Evolutionary conservation across 2,329 filamentous ascomycete species (phyloP).

Genomic region (Penicillium sp.): DNA sequence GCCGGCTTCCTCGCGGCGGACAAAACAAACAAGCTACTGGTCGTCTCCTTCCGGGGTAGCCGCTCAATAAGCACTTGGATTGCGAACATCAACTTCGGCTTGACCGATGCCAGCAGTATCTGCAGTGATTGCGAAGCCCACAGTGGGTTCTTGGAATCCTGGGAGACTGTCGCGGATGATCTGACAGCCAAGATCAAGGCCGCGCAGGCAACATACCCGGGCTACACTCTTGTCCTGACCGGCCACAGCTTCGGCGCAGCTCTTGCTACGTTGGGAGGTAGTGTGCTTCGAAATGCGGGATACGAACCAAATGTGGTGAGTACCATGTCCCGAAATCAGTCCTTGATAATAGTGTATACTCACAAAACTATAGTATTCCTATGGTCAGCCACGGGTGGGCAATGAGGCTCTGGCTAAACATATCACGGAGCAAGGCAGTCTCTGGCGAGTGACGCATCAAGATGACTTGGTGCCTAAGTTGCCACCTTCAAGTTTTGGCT

Average conservation of each 20-base stretch:
- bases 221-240: constrained; percentile 45
- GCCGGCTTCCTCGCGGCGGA: constrained; percentile 50
- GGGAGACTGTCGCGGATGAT: constrained; percentile 36
- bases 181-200: constrained; percentile 40
- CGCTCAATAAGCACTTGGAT: constrained; percentile 32
- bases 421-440: constrained; percentile 34
- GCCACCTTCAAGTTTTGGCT: constrained; percentile 31
- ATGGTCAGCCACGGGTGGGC: constrained; percentile 42
- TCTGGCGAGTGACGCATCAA: constrained; percentile 39
- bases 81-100: constrained; percentile 31
- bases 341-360: not conserved
- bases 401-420: constrained; percentile 38
- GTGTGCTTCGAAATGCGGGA: constrained; percentile 44
- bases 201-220: constrained; percentile 32
- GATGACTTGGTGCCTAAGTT: constrained; percentile 39
- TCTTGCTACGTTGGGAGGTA: constrained; percentile 49
- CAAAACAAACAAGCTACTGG: constrained; percentile 39
- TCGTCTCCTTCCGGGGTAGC: constrained; percentile 39
- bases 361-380: constrained; percentile 35
- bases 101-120: constrained; percentile 33
- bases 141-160: constrained; percentile 49
- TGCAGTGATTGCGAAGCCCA: constrained; percentile 47
- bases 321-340: not conserved
- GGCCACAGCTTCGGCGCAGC: constrained; percentile 54
- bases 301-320: constrained; percentile 44